Conservation (phyloP, 2,329 filamentous ascomycete species). For the Sclerotinia borealis region DNA sequence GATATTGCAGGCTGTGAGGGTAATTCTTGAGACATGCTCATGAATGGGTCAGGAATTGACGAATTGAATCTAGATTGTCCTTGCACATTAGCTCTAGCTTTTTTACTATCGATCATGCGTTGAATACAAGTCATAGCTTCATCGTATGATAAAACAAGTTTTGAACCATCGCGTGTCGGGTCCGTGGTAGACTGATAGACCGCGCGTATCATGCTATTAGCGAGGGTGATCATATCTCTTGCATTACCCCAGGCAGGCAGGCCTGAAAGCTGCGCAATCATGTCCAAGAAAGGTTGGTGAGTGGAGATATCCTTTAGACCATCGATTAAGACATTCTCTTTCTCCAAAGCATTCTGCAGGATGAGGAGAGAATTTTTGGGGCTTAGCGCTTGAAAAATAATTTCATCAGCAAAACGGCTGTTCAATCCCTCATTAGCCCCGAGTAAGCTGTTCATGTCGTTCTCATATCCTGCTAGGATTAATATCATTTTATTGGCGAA, state of each 20-base stretch:
- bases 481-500: slow-evolving; percentile 46
- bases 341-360: slow-evolving; percentile 33
- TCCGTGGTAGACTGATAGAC: slow-evolving; percentile 21
- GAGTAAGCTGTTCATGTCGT: slow-evolving; percentile 49
- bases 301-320: slow-evolving; percentile 27
- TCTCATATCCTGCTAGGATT: slow-evolving; percentile 52
- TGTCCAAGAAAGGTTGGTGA: slow-evolving; percentile 18
- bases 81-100: slow-evolving; percentile 2
- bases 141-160: slow-evolving; percentile 19
- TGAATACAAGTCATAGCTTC: slow-evolving; percentile 21
- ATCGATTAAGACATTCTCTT: slow-evolving; percentile 26
- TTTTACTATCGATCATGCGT: slow-evolving; percentile 22
- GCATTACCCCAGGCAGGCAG: slow-evolving; percentile 46
- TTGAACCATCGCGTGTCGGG: neutral
- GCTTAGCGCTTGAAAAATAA: slow-evolving; percentile 38
- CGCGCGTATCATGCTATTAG: slow-evolving; percentile 38
- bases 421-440: slow-evolving; percentile 46
- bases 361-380: slow-evolving; percentile 35
- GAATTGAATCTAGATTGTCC: neutral
- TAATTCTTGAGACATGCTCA: neutral
- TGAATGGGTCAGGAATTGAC: slow-evolving; percentile 8
- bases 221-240: slow-evolving; percentile 44
- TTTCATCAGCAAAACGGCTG: slow-evolving; percentile 47
- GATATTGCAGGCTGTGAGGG: neutral
- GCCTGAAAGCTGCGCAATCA: slow-evolving; percentile 35